Evolutionary conservation across 331 rosid species (phyloP), one percentile per base, ranked within the genome.

Genomic region (Pyrus hybrid): DNA sequence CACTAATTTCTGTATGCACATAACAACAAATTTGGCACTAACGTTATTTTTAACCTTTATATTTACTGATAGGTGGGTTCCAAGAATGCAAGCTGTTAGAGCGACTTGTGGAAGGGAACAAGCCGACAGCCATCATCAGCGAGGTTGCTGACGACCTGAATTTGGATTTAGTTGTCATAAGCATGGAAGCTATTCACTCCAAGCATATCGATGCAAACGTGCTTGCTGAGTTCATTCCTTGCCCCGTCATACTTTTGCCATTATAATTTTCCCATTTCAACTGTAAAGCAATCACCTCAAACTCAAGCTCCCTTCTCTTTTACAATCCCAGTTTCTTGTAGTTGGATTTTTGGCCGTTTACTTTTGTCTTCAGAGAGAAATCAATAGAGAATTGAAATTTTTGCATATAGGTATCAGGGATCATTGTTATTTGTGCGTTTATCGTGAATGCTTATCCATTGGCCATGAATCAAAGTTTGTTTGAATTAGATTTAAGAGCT

Each of bases 181-280:
- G 98, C 88, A 93, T 93, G 98, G 97, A 93, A 85, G 96, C 98
- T 41, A 84, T 91, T 85, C 98, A 93, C 80, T 91, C 97, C 57
- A 93, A 93, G 88, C 96, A 91, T 76, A 86, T 93, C 61, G 98
- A 91, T 81, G 98, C 98, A 68, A 91, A 93, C 86, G 86, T 91
- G 71, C 93, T 93, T 72, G 98, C 96, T 20, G 97, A 88, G 88
- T 91, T 93, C 80, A 91, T 93, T 84, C 97, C 97, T 16, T 91
- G 97, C 77, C 96, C 98, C 21, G 93, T 93, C 74, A 80, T 93
- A 80, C 98, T 91, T 84, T 77, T 93, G 84, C 98, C 98, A 0
- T 76, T 91, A 70, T 88, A 88, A 70, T 43, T 70, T 64, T 2
- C 43, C 4, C 45, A 30, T 29, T 64, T 16, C 28, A 30, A 64